Evolutionary conservation across 305 asterid species (phyloP).

Genomic region (Fraxinus velutina): DNA sequence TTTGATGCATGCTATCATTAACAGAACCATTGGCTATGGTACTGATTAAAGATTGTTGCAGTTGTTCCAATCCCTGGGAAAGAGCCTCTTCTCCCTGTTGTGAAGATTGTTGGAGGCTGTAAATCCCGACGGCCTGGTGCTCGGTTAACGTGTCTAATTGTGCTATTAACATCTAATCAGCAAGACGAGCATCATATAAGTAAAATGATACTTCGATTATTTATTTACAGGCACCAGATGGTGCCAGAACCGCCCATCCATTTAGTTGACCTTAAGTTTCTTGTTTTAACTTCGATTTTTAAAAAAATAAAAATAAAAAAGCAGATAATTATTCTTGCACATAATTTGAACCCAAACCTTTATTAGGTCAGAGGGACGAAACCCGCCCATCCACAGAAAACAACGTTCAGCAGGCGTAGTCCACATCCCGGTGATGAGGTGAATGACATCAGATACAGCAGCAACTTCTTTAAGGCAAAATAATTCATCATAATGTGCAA

Average conservation of each 20-base stretch:
- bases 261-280: neutral
- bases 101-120: conserved; percentile 78
- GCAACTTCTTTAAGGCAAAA: conserved; percentile 71
- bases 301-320: neutral
- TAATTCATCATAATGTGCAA: conserved; percentile 73
- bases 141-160: conserved; percentile 87
- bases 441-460: conserved; percentile 81
- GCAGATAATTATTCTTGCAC: neutral
- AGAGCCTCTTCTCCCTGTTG: conserved; percentile 96
- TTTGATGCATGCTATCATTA: conserved; percentile 74
- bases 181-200: neutral
- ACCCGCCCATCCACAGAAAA: conserved; percentile 96
- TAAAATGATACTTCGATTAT: neutral
- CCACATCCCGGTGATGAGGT: conserved; percentile 90
- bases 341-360: conserved; percentile 43
- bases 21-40: conserved; percentile 54
- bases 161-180: conserved; percentile 58
- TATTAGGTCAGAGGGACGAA: conserved; percentile 83
- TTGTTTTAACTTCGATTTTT: no score
- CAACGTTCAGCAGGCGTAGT: conserved; percentile 81
- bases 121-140: conserved; percentile 85
- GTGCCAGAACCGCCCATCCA: neutral
- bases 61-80: conserved; percentile 79
- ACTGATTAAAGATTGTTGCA: conserved; percentile 71
- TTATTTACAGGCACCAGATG: neutral